Evolutionary conservation across 2,329 filamentous ascomycete species (phyloP), one percentile per base, ranked within the genome.

Genomic region (Paraphoma chrysanthemicola): DNA sequence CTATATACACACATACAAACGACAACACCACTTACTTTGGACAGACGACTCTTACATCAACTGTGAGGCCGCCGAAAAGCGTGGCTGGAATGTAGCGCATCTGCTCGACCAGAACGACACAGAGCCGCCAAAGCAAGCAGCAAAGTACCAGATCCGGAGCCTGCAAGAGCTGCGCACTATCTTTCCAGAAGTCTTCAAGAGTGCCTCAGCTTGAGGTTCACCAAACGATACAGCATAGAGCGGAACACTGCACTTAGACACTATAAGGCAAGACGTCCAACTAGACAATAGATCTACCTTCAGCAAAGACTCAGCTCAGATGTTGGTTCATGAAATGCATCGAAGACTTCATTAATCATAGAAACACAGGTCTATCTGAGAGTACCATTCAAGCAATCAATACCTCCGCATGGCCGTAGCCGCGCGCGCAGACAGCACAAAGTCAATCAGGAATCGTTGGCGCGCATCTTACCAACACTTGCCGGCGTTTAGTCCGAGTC

Each of bases 21-120:
- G 28, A 14, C 60, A 36, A 10, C 33, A 10, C 3, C 7, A 14
- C 33, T 36, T 72, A 23, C 72, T 18, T 2, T n/a, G 11, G 41
- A 4, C 29, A 92, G 95, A 99, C 73, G 95, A 99, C 74, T 97
- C 93, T 0, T 87, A 86, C 55, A 77, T 88, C 61, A 99, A 99
- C 73, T 96, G 91, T 74, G 85, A 82, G 62, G 88, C 88, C 59
- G 92, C 93, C 0, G 84, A 90, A 62, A 86, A 87, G 33, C 84
- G 93, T 60, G 95, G 95, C 17, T 99, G 95, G 95, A 91, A 87
- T 11, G 87, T 90, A 0, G 90, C 86, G 6, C 95, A 98, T 77
- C 83, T 97, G 18, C 87, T 98, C 6, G 95, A 98, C 73, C 87
- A 91, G 36, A 86, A 85, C 6, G 82, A 92, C 33, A 79, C 85